Percentiles rank a stretch among this genome's conserved stretches.
Evolutionary conservation across 2,329 filamentous ascomycete species (phyloP).

Genomic region (Ilyonectria destructans): DNA sequence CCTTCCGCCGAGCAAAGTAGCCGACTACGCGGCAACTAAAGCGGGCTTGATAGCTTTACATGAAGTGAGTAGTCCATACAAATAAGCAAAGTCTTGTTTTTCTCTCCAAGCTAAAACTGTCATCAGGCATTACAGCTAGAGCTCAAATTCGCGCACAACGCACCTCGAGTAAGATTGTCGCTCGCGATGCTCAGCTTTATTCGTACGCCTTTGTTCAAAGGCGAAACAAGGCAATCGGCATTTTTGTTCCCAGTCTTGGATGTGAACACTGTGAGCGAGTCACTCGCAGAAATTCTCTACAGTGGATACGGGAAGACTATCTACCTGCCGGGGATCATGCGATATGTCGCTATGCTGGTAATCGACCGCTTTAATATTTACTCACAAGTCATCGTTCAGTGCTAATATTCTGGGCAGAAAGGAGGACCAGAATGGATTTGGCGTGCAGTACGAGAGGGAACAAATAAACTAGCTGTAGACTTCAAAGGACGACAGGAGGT

Average conservation of each 20-base stretch:
- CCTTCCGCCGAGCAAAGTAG: constrained; percentile 68
- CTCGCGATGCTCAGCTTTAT: constrained; percentile 53
- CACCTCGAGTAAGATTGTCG: constrained; percentile 49
- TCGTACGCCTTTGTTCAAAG: constrained; percentile 52
- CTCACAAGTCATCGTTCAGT: too few relatives aligned
- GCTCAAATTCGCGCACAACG: constrained; percentile 49
- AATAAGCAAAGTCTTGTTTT: too few relatives aligned
- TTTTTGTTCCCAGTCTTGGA: constrained; percentile 54
- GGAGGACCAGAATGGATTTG: constrained; percentile 43
- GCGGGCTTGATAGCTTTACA: constrained; percentile 41
- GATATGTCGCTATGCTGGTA: constrained; percentile 49
- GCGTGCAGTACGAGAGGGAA: constrained; percentile 30
- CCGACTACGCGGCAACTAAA: constrained; percentile 75
- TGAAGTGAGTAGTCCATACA: neutral
- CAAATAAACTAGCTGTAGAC: constrained; percentile 16
- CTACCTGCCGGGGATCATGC: constrained; percentile 51
- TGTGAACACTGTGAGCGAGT: constrained; percentile 53
- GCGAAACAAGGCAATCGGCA: constrained; percentile 43
- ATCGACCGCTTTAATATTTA: constrained; percentile 11
- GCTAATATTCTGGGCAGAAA: constrained; percentile 27
- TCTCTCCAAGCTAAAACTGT: neutral
- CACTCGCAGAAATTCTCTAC: constrained; percentile 49
- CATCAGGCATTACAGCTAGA: constrained; percentile 51
- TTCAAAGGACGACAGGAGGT: constrained; percentile 25
- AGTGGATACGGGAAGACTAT: constrained; percentile 52